These are phyloP conservation scores for Chytridiales sp. DNA, from an alignment of 371 early-diverging fungal genomes.

Conservation along the genomic window DNA sequence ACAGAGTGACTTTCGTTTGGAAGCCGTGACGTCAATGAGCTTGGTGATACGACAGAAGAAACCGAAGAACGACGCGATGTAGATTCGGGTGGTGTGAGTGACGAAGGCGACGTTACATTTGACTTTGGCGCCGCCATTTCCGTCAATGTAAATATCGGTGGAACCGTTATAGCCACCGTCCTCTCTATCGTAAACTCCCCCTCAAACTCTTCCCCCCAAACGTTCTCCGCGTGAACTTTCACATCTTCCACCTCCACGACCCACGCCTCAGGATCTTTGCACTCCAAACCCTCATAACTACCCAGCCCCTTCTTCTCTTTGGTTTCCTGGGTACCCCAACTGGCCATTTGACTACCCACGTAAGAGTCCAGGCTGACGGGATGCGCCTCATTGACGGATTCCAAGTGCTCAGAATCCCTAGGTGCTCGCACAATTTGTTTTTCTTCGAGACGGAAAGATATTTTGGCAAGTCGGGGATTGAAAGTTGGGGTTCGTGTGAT, in stretches of 20 bases:
- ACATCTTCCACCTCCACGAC: background rate
- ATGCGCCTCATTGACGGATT: constrained; percentile 5
- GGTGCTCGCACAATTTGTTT: constrained; percentile 19
- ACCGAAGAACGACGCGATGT: too few relatives aligned
- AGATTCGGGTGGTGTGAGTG: constrained; percentile 6
- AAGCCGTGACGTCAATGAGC: background rate
- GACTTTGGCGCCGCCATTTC: constrained; percentile 7
- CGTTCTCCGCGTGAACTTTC: background rate
- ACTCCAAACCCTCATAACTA: too few relatives aligned
- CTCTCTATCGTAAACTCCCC: background rate
- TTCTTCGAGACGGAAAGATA: constrained; percentile 20
- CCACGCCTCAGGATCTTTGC: background rate
- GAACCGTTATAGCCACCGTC: background rate
- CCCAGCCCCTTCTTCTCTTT: too few relatives aligned
- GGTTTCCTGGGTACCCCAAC: too few relatives aligned
- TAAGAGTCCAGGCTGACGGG: constrained; percentile 1
- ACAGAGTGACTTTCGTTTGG: constrained; percentile 6
- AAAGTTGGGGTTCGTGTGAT: background rate
- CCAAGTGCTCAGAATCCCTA: constrained; percentile 8
- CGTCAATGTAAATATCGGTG: constrained; percentile 15
- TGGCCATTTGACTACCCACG: constrained; percentile 3
- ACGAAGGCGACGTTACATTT: background rate
- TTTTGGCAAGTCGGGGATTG: constrained; percentile 1
- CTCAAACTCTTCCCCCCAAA: constrained; percentile 10
- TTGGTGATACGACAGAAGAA: background rate